Conservation (phyloP, 371 early-diverging fungal species). For the Sporodiniella umbellata region DNA sequence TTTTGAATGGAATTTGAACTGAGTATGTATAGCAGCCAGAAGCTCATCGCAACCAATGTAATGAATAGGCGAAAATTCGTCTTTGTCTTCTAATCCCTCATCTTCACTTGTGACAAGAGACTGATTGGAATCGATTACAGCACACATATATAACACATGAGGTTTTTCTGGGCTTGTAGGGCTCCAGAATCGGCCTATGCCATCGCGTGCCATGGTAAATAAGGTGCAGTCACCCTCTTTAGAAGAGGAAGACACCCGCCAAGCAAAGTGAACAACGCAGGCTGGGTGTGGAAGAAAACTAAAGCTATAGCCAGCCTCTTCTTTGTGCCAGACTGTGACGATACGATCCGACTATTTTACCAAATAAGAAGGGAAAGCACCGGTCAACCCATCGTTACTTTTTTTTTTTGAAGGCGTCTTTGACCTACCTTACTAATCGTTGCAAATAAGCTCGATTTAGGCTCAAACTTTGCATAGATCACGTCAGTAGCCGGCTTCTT, state of each 20-base stretch:
- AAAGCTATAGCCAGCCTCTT: constrained; percentile 50
- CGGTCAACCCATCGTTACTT: no score
- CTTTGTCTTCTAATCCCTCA: neutral
- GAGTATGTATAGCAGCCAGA: constrained; percentile 40
- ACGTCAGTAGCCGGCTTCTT: constrained; percentile 27
- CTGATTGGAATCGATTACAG: constrained; percentile 70
- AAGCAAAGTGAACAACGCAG: constrained; percentile 62
- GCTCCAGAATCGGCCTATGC: constrained; percentile 79
- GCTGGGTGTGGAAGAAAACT: constrained; percentile 69
- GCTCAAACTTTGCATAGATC: constrained; percentile 58
- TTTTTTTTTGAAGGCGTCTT: no score
- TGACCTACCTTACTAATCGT: constrained; percentile 67
- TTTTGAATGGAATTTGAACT: constrained; percentile 27
- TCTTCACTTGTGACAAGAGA: constrained; percentile 56
- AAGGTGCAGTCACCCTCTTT: constrained; percentile 48
- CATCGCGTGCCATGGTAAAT: constrained; percentile 71
- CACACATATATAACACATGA: constrained; percentile 59
- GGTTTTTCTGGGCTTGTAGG: constrained; percentile 46
- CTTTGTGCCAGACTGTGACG: constrained; percentile 71
- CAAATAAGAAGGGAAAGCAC: neutral
- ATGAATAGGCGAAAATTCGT: constrained; percentile 55
- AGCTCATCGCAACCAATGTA: constrained; percentile 65
- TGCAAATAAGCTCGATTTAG: constrained; percentile 66
- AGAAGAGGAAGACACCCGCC: constrained; percentile 53
- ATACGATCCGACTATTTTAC: constrained; percentile 54